Percentiles rank a stretch among this genome's conserved stretches.
Evolutionary conservation across 371 early-diverging fungal species (phyloP).

Genomic region (Rhizopus arrhizus): DNA sequence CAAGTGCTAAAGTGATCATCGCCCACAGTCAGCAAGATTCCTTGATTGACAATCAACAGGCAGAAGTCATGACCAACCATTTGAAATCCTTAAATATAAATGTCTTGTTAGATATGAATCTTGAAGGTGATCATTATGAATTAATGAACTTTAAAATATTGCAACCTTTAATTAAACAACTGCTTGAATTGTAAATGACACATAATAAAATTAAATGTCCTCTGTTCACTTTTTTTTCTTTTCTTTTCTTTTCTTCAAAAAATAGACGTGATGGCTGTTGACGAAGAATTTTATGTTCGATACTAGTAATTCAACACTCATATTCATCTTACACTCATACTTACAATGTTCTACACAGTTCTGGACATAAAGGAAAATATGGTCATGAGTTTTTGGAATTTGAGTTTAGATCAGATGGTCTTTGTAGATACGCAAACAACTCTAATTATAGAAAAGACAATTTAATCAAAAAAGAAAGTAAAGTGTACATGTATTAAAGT

Average conservation of each 20-base stretch:
- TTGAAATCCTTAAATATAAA: slow-evolving; percentile 32
- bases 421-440: slow-evolving; percentile 95
- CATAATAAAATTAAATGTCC: neutral
- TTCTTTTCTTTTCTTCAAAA: neutral
- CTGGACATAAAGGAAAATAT: slow-evolving; percentile 92
- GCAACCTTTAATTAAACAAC: neutral
- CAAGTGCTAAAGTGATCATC: slow-evolving; percentile 47
- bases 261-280: slow-evolving; percentile 34
- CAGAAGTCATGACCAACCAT: slow-evolving; percentile 55
- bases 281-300: slow-evolving; percentile 80
- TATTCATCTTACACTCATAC: neutral
- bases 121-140: slow-evolving; percentile 62
- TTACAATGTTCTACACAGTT: slow-evolving; percentile 45
- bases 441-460: slow-evolving; percentile 97
- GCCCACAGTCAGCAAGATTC: slow-evolving; percentile 72
- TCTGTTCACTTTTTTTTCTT: slow-evolving; percentile 1
- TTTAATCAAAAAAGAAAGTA: slow-evolving; percentile 93
- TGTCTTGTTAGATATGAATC: slow-evolving; percentile 44
- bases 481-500: slow-evolving; percentile 4
- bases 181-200: neutral
- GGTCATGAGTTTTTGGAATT: slow-evolving; percentile 99
- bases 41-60: slow-evolving; percentile 62
- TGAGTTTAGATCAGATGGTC: slow-evolving; percentile 89
- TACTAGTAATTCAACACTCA: slow-evolving; percentile 67
- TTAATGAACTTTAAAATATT: slow-evolving; percentile 45